Evolutionary conservation across 2,329 filamentous ascomycete species (phyloP).

Genomic region (Juglanconis sp.): DNA sequence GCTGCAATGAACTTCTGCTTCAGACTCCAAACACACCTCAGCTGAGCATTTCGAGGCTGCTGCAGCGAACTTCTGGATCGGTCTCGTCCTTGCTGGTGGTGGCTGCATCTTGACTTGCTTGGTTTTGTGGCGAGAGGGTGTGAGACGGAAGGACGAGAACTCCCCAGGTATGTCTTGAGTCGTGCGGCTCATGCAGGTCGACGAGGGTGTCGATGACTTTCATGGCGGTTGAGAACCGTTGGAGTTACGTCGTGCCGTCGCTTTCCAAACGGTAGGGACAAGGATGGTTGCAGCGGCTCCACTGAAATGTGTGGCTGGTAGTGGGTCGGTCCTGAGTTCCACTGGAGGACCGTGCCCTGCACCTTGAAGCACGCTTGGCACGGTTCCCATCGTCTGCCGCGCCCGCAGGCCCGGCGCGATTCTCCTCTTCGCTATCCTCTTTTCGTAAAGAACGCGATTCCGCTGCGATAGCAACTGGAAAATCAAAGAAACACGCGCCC

Average conservation of each 20-base stretch:
- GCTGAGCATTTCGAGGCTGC: conserved; percentile 54
- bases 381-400: not conserved
- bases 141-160: not conserved
- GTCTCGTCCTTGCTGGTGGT: conserved; percentile 36
- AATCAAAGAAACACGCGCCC: conserved; percentile 2
- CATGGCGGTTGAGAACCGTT: conserved; percentile 1
- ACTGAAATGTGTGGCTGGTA: not conserved
- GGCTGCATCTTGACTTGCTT: conserved; percentile 11
- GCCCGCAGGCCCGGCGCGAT: conserved; percentile 8
- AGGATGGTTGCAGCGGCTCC: not conserved
- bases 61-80: conserved; percentile 53
- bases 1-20: not conserved
- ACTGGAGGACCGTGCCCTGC: not conserved
- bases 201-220: conserved; percentile 1
- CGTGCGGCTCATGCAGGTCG: conserved; percentile 6
- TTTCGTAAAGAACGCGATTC: conserved; percentile 12
- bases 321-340: not conserved
- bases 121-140: not conserved
- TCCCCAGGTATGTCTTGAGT: not conserved
- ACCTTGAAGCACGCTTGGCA: not conserved
- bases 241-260: not conserved
- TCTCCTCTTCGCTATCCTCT: conserved; percentile 7
- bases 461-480: not conserved
- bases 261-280: not conserved
- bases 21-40: conserved; percentile 39